Percentiles rank a stretch among this genome's conserved stretches.
phyloP scores from a whole-genome alignment of 805 yeast genomes.

The Kuraishia cidri region DNA sequence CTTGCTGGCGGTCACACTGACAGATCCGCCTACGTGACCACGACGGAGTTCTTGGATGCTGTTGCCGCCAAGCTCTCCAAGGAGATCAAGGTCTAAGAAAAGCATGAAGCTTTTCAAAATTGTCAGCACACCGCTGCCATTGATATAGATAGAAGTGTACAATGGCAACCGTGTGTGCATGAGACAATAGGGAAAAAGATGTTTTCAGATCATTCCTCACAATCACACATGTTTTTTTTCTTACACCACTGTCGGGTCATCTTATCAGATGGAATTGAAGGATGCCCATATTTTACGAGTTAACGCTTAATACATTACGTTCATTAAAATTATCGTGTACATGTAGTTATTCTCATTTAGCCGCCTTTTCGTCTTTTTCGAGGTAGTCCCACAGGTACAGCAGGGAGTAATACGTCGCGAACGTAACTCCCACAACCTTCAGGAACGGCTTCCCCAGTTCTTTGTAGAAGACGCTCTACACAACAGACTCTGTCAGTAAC shows the following conservation, averaged over 20 bases:
- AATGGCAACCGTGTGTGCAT: not conserved
- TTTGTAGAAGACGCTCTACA: conserved; percentile 27
- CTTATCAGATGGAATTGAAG: too few relatives aligned
- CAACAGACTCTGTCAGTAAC: not conserved
- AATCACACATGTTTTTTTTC: too few relatives aligned
- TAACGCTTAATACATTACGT: too few relatives aligned
- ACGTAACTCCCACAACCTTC: conserved; percentile 32
- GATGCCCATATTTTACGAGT: too few relatives aligned
- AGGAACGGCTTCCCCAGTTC: conserved; percentile 35
- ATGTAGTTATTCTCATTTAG: too few relatives aligned
- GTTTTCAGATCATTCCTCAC: too few relatives aligned
- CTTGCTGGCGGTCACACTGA: conserved; percentile 81
- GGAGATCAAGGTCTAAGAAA: conserved; percentile 9
- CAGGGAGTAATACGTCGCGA: conserved; percentile 36
- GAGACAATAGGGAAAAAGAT: too few relatives aligned
- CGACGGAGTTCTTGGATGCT: conserved; percentile 83
- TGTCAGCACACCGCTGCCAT: not conserved
- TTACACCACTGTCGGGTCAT: too few relatives aligned
- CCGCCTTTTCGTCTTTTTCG: too few relatives aligned
- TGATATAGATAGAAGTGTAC: not conserved
- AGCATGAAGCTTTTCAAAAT: not conserved
- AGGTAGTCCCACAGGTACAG: conserved; percentile 33
- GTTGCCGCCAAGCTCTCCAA: conserved; percentile 57
- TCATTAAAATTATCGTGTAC: too few relatives aligned
- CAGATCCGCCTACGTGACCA: conserved; percentile 76